Base-by-base conservation (phyloP, 371 early-diverging fungal species). In the Chytridium lagenaria region DNA sequence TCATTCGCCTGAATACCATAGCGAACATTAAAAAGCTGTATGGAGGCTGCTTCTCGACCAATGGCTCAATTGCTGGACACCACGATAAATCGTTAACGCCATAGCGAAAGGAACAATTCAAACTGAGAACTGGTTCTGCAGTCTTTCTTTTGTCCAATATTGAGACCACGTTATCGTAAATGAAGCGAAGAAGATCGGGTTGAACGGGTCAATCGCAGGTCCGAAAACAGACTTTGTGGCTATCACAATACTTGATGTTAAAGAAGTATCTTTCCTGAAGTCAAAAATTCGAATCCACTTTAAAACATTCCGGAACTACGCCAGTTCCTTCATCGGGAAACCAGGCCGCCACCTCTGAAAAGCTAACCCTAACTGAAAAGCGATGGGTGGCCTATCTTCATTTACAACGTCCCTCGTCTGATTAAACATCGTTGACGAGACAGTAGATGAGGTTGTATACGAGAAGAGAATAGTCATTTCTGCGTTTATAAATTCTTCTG, bases 121-220 rank as follows among this genome's bases (percentile, higher is more conserved):
- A 34, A 10, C 67, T 55, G 22, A 77, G 65, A 1, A 78, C 76
- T 28, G 93, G 82, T 50, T 92, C 92, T 0, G 82, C 80, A 3
- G 88, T 71, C 59, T 90, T 91, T 36, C 95, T 84, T 36, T 83
- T 74, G 73, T 95, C 95, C 94, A 93, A 95, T n/a, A 93, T 68
- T 57, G 88, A 85, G 59, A 95, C 86, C 12, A 85, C 64, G 68
- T 92, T 92, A 22, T 91, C 92, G 0, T 89, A 87, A 68, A 91
- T 0, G 92, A 91, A 0, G 92, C 92, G 65, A 93, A 78, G 40
- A 93, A 87, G 71, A 89, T 79, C 12, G 86, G 73, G 69, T 90
- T 81, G 78, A 91, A 93, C 0, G 93, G 94, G 78, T 94, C 94
- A 19, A 87, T 77, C 38, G 81, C 77, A 1, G 92, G 79, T 5